These are phyloP conservation scores for Penicillium sp. DNA, from an alignment of 2,329 filamentous ascomycete genomes.

Conservation along the genomic window DNA sequence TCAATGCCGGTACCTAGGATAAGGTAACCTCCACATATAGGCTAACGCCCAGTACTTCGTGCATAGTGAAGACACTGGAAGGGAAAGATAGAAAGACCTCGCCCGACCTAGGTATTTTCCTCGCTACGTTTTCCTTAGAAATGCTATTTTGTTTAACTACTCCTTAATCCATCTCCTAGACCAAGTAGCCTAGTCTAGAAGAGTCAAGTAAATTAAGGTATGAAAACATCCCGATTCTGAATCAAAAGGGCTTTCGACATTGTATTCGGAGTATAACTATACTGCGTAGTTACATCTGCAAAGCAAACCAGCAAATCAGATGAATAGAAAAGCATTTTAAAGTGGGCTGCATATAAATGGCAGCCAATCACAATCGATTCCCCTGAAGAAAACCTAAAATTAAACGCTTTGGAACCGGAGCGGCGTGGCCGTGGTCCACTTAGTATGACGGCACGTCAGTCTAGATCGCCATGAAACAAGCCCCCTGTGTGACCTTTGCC, in stretches of 20 bases:
- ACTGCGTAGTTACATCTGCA: too few relatives aligned
- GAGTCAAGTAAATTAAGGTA: neutral
- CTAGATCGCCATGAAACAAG: constrained; percentile 14
- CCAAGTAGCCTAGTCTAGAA: neutral
- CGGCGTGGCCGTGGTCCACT: neutral
- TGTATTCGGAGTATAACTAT: neutral
- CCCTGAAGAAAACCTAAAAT: neutral
- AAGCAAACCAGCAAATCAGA: neutral
- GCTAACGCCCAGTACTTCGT: too few relatives aligned
- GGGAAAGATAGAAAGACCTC: too few relatives aligned
- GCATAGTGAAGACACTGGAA: too few relatives aligned
- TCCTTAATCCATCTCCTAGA: neutral
- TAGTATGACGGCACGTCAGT: neutral
- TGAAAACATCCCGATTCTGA: neutral
- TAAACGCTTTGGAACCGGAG: neutral
- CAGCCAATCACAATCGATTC: neutral
- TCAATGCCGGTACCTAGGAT: too few relatives aligned
- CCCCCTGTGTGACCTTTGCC: constrained; percentile 7
- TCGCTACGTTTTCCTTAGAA: neutral
- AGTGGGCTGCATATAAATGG: neutral
- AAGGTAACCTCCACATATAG: too few relatives aligned
- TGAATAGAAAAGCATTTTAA: neutral
- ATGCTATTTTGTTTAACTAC: neutral
- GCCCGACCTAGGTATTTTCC: neutral
- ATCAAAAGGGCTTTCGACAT: neutral